Base-by-base conservation (phyloP, 2,329 filamentous ascomycete genomes). In the Curvularia sp. region DNA sequence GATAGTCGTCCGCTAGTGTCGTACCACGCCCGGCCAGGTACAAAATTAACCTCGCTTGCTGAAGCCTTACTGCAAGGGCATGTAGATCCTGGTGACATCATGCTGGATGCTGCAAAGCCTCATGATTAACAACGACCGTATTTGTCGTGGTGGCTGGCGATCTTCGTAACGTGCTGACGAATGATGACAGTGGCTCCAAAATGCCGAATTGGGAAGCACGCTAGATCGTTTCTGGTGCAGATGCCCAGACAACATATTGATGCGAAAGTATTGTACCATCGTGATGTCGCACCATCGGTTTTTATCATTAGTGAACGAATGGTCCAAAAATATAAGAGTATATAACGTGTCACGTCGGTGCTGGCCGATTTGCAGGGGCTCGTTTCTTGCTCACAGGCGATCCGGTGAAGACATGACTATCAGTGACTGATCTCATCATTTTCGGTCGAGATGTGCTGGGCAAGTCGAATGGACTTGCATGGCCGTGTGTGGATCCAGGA, bases 391-490 rank as follows among this genome's bases (percentile, higher is more conserved):
- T 69, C 3, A 72, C 54, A 3, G 70, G 71, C 8, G 69, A 72
- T 0, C 72, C 72, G 1, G 65, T 71, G 22, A 60, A 62, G 3
- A 68, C 50, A 10, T 63, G 56, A 12, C 58, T 52, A 13, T 69
- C 64, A 1, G 61, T 63, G 15, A 63, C 62, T 4, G 68, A 57
- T 44, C 62, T 68, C 28, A 53, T 51, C 24, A 67, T 57, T 5
- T 55, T 55, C 6, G 66, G 55, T 4, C 55, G 66, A 30, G 57
- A 56, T 13, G 63, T 67, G 47, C 73, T 76, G 7, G 74, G 73
- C 49, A 74, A 35, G 64, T 76, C 74, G 35, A 76, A 76, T 0
- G 72, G 71, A 53, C 72, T 75, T 2, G 64, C 68, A 18, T 70
- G 65, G 20, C 62, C 61, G 41, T 70, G 70, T 2, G 58, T 61